Conservation (phyloP, 345 rosid species). For the Ceriops zippeliana region DNA sequence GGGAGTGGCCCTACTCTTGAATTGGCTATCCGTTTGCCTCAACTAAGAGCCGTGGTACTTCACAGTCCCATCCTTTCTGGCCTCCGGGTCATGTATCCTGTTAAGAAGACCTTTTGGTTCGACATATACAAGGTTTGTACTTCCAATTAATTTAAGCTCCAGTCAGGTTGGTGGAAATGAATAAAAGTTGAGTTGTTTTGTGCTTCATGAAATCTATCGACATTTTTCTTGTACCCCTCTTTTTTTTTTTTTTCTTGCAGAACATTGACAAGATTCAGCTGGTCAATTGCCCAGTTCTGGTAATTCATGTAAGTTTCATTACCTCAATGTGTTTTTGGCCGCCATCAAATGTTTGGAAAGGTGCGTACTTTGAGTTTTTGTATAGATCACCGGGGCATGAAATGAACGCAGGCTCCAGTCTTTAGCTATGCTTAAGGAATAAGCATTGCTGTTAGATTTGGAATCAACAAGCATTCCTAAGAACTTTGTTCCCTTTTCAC, state of each 20-base stretch:
- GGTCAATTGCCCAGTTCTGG: slow-evolving; percentile 76
- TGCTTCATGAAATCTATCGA: neutral
- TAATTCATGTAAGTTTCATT: slow-evolving; percentile 67
- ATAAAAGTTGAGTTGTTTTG: neutral
- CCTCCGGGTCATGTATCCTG: slow-evolving; percentile 78
- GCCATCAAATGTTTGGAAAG: too few species aligned
- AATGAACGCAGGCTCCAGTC: too few species aligned
- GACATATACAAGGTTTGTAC: slow-evolving; percentile 74
- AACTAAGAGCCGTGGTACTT: slow-evolving; percentile 66
- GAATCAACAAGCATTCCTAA: neutral
- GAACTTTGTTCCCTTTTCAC: neutral
- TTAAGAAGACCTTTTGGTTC: slow-evolving; percentile 72
- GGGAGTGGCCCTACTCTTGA: slow-evolving; percentile 93
- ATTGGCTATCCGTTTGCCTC: slow-evolving; percentile 58
- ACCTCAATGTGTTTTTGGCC: neutral
- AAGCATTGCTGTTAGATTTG: too few species aligned
- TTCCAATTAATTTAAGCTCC: neutral
- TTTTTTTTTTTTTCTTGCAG: slow-evolving; percentile 36
- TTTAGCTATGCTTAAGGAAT: too few species aligned
- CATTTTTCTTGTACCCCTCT: neutral
- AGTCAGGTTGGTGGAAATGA: neutral
- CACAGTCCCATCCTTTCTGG: slow-evolving; percentile 88
- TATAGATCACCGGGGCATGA: too few species aligned
- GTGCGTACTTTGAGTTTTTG: too few species aligned
- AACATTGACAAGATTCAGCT: slow-evolving; percentile 78